Percentiles rank a stretch among this genome's conserved stretches.
phyloP scores from a whole-genome alignment of 345 rosid species.

The Citrus unshiu region DNA sequence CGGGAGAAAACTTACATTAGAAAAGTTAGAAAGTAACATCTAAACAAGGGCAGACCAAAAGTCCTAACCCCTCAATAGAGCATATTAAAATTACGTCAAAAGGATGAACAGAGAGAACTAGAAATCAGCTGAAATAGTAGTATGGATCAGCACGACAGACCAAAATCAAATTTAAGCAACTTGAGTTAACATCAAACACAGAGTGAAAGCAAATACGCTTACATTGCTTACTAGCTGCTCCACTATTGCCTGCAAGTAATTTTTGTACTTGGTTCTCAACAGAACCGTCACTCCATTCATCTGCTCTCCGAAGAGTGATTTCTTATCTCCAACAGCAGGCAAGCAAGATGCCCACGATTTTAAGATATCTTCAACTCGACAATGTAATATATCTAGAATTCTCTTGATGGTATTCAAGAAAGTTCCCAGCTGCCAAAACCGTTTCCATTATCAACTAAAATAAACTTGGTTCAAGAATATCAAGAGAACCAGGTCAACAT shows the following conservation, averaged over 20 bases:
- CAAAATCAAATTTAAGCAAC: background rate
- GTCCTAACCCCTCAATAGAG: too few species aligned
- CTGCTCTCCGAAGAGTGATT: conserved; percentile 76
- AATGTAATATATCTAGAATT: conserved; percentile 82
- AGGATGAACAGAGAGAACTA: too few species aligned
- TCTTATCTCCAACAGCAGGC: conserved; percentile 72
- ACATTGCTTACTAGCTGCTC: conserved; percentile 87
- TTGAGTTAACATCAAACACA: background rate
- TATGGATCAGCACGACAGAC: too few species aligned
- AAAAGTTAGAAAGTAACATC: too few species aligned
- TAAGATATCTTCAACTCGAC: conserved; percentile 71
- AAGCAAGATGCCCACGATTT: conserved; percentile 88
- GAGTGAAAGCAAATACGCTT: conserved; percentile 23
- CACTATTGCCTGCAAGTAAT: conserved; percentile 86
- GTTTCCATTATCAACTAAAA: background rate
- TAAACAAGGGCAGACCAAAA: too few species aligned
- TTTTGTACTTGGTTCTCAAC: conserved; percentile 90
- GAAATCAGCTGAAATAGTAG: too few species aligned
- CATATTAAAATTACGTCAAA: too few species aligned
- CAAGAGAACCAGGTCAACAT: background rate
- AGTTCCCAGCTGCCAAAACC: conserved; percentile 61
- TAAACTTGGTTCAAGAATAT: background rate
- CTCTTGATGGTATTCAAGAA: conserved; percentile 90
- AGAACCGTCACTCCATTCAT: conserved; percentile 87
- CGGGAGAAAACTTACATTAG: too few species aligned